Evolutionary conservation across 495 filamentous ascomycete species (phyloP).

Genomic region (Annulohypoxylon stygium): DNA sequence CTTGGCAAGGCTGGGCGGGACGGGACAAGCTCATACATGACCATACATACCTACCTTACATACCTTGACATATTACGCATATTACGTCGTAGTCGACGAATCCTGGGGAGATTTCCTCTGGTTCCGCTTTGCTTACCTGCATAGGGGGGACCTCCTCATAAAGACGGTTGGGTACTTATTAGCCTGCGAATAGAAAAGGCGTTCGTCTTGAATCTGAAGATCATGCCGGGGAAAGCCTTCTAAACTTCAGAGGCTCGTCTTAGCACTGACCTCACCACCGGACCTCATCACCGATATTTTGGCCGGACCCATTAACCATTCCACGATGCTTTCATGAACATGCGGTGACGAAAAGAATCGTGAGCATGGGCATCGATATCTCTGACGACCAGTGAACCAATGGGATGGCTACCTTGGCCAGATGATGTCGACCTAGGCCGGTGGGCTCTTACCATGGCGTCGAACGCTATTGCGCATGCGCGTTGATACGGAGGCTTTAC

Average conservation of each 20-base stretch:
- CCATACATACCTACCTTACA: background rate
- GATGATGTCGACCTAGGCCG: slow-evolving; percentile 16
- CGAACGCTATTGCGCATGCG: slow-evolving; percentile 25
- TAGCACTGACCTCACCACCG: slow-evolving; percentile 30
- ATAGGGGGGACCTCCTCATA: slow-evolving; percentile 29
- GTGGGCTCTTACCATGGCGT: slow-evolving; percentile 23
- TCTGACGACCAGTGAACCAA: slow-evolving; percentile 16
- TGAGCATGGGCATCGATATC: slow-evolving; percentile 12
- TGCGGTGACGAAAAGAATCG: slow-evolving; percentile 26
- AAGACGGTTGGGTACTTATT: slow-evolving; percentile 28
- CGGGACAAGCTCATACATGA: slow-evolving; percentile 39
- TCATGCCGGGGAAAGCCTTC: slow-evolving; percentile 33
- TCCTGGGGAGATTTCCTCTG: slow-evolving; percentile 28
- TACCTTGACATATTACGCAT: slow-evolving; percentile 8
- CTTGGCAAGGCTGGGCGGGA: slow-evolving; percentile 44
- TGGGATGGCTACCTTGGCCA: slow-evolving; percentile 7
- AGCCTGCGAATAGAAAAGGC: slow-evolving; percentile 29
- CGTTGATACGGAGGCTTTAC: slow-evolving; percentile 24
- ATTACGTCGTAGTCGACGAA: slow-evolving; percentile 37
- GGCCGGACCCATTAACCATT: slow-evolving; percentile 19
- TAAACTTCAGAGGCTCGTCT: slow-evolving; percentile 20
- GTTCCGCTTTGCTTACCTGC: slow-evolving; percentile 44
- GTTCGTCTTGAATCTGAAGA: slow-evolving; percentile 46
- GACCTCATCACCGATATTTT: slow-evolving; percentile 25
- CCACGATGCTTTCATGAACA: slow-evolving; percentile 30